Evolutionary conservation across 305 asterid species (phyloP).

Genomic region (Fraxinus platypoda): DNA sequence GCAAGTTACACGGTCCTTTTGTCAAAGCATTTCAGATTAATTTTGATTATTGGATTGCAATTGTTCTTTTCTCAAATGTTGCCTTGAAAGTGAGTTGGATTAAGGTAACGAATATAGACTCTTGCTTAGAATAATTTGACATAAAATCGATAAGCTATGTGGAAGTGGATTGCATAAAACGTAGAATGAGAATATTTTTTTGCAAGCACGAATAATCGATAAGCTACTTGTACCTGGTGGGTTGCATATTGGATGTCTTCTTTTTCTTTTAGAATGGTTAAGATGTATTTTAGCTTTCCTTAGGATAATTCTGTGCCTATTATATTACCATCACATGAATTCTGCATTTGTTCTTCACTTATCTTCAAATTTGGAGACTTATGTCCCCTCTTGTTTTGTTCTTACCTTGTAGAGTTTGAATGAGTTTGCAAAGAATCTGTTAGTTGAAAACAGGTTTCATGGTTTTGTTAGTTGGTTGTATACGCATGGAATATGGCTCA

Average conservation of each 20-base stretch:
- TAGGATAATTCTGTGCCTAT: neutral
- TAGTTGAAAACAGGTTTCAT: neutral
- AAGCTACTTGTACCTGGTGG: neutral
- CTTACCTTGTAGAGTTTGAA: neutral
- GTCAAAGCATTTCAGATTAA: neutral
- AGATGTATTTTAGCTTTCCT: neutral
- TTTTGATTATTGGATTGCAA: neutral
- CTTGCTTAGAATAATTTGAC: neutral
- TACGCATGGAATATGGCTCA: neutral
- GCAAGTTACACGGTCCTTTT: neutral
- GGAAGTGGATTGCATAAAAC: neutral
- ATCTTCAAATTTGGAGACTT: neutral
- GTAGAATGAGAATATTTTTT: neutral
- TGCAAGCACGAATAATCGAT: neutral
- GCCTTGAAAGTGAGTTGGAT: neutral
- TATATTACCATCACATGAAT: neutral
- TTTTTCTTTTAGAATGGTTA: neutral
- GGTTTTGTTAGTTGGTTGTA: neutral
- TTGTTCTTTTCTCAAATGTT: neutral
- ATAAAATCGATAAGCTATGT: neutral
- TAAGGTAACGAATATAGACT: neutral
- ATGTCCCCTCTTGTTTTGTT: neutral
- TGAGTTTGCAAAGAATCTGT: neutral
- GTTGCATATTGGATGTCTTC: neutral
- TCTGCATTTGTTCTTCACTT: neutral